Evolutionary conservation across 176 grass and related monocot species (phyloP), one percentile per base, ranked within the genome.

Genomic region (Themeda triandra): DNA sequence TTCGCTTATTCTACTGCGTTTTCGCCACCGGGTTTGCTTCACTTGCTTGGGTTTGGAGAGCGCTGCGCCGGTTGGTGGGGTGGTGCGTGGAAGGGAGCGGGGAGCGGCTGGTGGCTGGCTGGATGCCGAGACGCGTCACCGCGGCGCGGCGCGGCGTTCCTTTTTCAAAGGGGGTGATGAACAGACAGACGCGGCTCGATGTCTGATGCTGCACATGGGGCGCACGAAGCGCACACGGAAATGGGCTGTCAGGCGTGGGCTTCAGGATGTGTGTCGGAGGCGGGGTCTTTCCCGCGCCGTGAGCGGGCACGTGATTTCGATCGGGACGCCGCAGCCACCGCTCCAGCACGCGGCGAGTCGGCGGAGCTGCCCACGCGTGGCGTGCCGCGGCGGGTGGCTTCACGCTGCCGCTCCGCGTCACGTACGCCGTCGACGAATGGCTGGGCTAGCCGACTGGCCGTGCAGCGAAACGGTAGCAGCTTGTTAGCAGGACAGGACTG

Each of bases 1-100:
- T 90, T 66, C 72, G 77, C 66, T 37, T 64, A 75, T 48, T 83
- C 63, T 80, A 40, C 28, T 33, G 59, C 46, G n/a, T n/a, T n/a
- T n/a, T n/a, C n/a, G n/a, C n/a, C n/a, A n/a, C n/a, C n/a, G n/a
- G n/a, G n/a, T n/a, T n/a, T n/a, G n/a, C n/a, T n/a, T n/a, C n/a
- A n/a, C n/a, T n/a, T n/a, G n/a, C n/a, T n/a, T n/a, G n/a, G n/a
- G n/a, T n/a, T n/a, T n/a, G n/a, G n/a, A n/a, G n/a, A n/a, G n/a
- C n/a, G n/a, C n/a, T n/a, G n/a, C n/a, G n/a, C n/a, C n/a, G n/a
- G n/a, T n/a, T n/a, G n/a, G n/a, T n/a, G n/a, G n/a, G n/a, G n/a
- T n/a, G n/a, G n/a, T n/a, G n/a, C n/a, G 66, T 65, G 73, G 77
- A 60, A 44, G 59, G 9, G 9, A 14, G 21, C 13, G 27, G 32